Percentiles rank a stretch among this genome's conserved stretches.
These are phyloP conservation scores for Suillus hirtellus DNA, from an alignment of 768 basidiomycete species.

Conservation along the genomic window DNA sequence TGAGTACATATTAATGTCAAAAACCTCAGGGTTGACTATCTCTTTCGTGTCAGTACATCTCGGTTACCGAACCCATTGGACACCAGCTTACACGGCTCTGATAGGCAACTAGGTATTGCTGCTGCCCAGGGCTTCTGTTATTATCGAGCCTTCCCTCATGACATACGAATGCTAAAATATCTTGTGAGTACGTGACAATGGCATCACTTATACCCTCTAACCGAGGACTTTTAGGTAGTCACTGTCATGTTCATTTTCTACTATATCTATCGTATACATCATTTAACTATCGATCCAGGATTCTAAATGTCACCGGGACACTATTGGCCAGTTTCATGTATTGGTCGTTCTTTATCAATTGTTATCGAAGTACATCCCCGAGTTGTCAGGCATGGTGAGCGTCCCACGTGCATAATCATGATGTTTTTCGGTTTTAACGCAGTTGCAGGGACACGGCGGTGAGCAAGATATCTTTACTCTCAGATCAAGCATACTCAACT, in stretches of 20 bases:
- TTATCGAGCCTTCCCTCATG: slow-evolving; percentile 7
- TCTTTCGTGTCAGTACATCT: background rate
- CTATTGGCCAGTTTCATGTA: slow-evolving; percentile 2
- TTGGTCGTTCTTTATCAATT: background rate
- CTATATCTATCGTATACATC: too few relatives aligned
- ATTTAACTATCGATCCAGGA: slow-evolving; percentile 1
- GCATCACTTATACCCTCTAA: background rate
- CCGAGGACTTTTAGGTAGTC: background rate
- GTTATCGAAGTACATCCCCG: background rate
- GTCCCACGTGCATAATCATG: background rate
- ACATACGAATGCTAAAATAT: slow-evolving; percentile 6
- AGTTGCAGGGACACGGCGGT: background rate
- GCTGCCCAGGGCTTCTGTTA: background rate
- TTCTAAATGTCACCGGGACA: background rate
- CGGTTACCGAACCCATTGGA: background rate
- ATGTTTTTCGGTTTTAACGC: background rate
- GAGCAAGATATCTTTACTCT: background rate
- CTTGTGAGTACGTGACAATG: background rate
- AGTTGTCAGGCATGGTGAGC: background rate
- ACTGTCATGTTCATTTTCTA: slow-evolving; percentile 1
- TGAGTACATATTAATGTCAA: background rate
- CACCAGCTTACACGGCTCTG: background rate
- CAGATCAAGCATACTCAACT: background rate
- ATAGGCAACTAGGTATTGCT: slow-evolving; percentile 8
- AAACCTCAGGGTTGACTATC: background rate